Evolutionary conservation across 768 basidiomycete genomes (phyloP), one percentile per base, ranked within the genome.

Genomic region (Grammothele lineata): DNA sequence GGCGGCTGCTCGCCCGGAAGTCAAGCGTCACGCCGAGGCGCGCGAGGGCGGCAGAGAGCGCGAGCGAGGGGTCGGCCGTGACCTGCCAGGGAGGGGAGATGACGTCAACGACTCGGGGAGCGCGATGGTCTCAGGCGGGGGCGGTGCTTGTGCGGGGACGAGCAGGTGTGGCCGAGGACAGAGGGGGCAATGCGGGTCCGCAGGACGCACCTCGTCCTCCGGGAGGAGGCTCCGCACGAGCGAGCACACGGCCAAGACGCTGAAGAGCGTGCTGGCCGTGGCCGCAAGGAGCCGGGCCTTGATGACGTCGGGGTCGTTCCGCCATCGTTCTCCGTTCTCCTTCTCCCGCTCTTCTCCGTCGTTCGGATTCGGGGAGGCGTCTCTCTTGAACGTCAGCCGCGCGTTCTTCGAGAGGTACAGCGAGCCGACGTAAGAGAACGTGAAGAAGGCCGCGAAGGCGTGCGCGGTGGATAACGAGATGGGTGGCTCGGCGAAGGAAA

Each of bases 271-370:
- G 35, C 85, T 83, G 22, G 77, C 35, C 21, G 70, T 69, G 4
- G 85, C 92, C 4, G 87, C 85, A 14, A 72, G 59, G 43, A 96
- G 67, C 18, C 95, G 74, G 5, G 87, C 83, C n/a, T 75, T 73
- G 50, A 98, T 92, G 5, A 95, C 88, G 32, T 76, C 76, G 1
- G 92, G 85, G 58, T 95, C 87, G 61, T 97, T 86, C 51, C 94
- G 75, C 78, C 80, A 83, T 18, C 75, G 69, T 46, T 80, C 78
- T 36, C 72, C 59, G 22, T 46, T 56, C 41, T 68, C 54, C 51
- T 64, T 67, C 63, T 55, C 23, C 54, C 59, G 30, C 61, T 63
- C 49, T 61, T 64, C 45, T 44, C 50, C 42, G 25, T 46, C 45
- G 50, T 62, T 37, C 11, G 14, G 30, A 55, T 51, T 48, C 52